A percentile compares a stretch with the other conserved stretches of the same genome.
phyloP scores from a whole-genome alignment of 202 grass and related monocot genomes.

The Alloteropsis angusta region DNA sequence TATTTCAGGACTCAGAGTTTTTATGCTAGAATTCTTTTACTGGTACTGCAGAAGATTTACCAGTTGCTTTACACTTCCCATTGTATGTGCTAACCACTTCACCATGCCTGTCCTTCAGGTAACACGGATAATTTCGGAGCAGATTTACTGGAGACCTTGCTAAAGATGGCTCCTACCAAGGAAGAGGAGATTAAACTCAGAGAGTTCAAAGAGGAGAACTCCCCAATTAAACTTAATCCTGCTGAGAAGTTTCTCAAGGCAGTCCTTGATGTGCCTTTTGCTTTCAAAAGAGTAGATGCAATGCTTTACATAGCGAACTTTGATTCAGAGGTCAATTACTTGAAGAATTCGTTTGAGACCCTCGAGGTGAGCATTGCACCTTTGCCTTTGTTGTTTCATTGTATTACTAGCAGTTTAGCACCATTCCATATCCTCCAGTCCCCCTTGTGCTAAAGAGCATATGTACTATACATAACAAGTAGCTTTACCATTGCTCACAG shows the following conservation, averaged over 20 bases:
- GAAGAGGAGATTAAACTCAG: conserved; percentile 79
- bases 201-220: conserved; percentile 59
- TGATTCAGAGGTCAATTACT: conserved; percentile 63
- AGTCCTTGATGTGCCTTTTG: conserved; percentile 73
- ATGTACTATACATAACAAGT: too few relatives aligned
- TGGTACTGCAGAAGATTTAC: not conserved
- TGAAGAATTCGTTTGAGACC: conserved; percentile 66
- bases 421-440: not conserved
- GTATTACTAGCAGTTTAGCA: not conserved
- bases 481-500: too few relatives aligned
- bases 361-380: conserved; percentile 46
- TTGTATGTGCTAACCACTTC: not conserved
- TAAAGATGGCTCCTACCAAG: conserved; percentile 87
- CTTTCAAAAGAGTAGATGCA: conserved; percentile 78
- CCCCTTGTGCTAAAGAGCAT: not conserved
- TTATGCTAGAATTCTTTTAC: not conserved
- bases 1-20: not conserved
- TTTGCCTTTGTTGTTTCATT: not conserved
- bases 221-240: conserved; percentile 52
- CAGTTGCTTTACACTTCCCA: not conserved
- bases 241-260: conserved; percentile 83
- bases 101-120: conserved; percentile 28
- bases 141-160: conserved; percentile 63
- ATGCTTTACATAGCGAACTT: conserved; percentile 87
- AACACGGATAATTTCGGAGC: conserved; percentile 55